Evolutionary conservation across 371 early-diverging fungal species (phyloP).

Genomic region (Mucor sp.): DNA sequence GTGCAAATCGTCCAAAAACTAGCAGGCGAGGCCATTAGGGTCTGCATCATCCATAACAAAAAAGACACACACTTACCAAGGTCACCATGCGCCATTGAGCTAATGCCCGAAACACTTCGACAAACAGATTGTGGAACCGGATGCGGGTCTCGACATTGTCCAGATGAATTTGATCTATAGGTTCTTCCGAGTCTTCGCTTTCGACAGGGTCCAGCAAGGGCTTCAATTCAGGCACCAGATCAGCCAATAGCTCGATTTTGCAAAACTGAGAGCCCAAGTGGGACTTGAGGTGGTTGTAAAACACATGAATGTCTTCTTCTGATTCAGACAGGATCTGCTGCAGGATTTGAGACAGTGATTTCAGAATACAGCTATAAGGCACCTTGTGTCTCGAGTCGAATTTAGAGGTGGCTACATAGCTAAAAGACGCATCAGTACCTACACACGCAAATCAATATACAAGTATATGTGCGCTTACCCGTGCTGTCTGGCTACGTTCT

Average conservation of each 20-base stretch:
- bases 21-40: too few relatives aligned
- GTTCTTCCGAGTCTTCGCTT: slow-evolving; percentile 16
- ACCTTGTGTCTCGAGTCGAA: slow-evolving; percentile 43
- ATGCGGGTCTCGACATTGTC: slow-evolving; percentile 43
- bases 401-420: slow-evolving; percentile 44
- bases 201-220: slow-evolving; percentile 33
- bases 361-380: slow-evolving; percentile 42
- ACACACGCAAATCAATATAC: background rate
- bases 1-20: slow-evolving; percentile 53
- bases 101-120: slow-evolving; percentile 44
- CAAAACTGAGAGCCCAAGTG: slow-evolving; percentile 38
- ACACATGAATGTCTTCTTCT: slow-evolving; percentile 37
- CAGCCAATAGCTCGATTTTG: slow-evolving; percentile 37
- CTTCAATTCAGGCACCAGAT: slow-evolving; percentile 44
- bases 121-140: slow-evolving; percentile 44
- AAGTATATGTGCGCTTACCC: slow-evolving; percentile 22
- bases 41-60: too few relatives aligned
- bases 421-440: background rate
- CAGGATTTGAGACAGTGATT: slow-evolving; percentile 42
- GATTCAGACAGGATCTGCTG: slow-evolving; percentile 49
- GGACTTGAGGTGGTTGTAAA: slow-evolving; percentile 36
- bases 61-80: slow-evolving; percentile 31
- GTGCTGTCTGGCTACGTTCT: slow-evolving; percentile 40
- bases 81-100: slow-evolving; percentile 52
- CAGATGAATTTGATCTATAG: slow-evolving; percentile 24